Evolutionary conservation across 805 yeast genomes (phyloP).

Genomic region (Candida parachauliodes): DNA sequence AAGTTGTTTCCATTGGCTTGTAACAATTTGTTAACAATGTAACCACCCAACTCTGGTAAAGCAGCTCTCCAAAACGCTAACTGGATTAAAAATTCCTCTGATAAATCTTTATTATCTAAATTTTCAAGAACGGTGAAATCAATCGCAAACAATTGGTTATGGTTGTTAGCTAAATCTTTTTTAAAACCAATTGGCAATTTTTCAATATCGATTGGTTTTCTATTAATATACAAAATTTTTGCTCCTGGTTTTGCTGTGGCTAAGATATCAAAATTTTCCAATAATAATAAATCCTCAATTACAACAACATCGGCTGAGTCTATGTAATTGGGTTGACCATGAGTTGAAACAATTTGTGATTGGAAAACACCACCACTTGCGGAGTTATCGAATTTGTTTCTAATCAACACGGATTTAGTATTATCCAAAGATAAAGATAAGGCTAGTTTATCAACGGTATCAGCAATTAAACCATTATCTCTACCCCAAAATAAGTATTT

Average conservation of each 20-base stretch:
- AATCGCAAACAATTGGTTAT: slow-evolving; percentile 50
- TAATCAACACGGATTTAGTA: slow-evolving; percentile 47
- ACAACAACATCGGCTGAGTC: slow-evolving; percentile 63
- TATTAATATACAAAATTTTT: slow-evolving; percentile 45
- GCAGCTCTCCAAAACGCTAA: slow-evolving; percentile 76
- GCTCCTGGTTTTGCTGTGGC: slow-evolving; percentile 57
- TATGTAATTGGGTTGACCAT: slow-evolving; percentile 20
- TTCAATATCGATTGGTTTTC: slow-evolving; percentile 40
- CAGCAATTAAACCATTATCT: slow-evolving; percentile 55
- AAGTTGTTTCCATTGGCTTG: slow-evolving; percentile 80
- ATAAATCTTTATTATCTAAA: slow-evolving; percentile 64
- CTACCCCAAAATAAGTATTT: slow-evolving; percentile 61
- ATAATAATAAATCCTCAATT: slow-evolving; percentile 56
- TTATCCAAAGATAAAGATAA: slow-evolving; percentile 66
- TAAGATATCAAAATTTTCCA: slow-evolving; percentile 58
- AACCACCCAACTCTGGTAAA: slow-evolving; percentile 58
- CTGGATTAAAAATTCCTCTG: slow-evolving; percentile 70
- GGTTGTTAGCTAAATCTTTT: slow-evolving; percentile 48
- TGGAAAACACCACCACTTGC: slow-evolving; percentile 73
- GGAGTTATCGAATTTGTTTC: slow-evolving; percentile 69
- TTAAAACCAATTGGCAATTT: slow-evolving; percentile 53
- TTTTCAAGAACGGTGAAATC: slow-evolving; percentile 65
- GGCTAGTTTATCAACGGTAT: slow-evolving; percentile 61
- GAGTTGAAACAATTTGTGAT: slow-evolving; percentile 50
- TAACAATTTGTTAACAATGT: slow-evolving; percentile 71